phyloP scores from a whole-genome alignment of 2,329 filamentous ascomycete genomes.

The Colletotrichum tropicale region DNA sequence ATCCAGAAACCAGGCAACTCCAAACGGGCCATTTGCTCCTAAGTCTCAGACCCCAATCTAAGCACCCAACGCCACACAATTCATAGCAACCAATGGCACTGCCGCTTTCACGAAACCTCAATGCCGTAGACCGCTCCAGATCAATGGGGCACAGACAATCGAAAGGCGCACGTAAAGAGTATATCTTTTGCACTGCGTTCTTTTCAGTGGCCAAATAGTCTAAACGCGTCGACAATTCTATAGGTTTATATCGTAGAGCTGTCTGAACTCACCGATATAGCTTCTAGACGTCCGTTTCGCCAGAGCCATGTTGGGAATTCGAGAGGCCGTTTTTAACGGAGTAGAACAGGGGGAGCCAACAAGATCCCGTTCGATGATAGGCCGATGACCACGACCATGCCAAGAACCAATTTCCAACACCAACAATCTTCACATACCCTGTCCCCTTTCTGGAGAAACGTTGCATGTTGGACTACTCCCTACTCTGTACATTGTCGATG shows the following conservation, averaged over 20 bases:
- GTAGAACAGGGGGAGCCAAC: neutral
- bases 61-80: neutral
- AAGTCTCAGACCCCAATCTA: neutral
- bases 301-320: neutral
- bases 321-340: neutral
- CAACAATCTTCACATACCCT: neutral
- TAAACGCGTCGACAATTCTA: neutral
- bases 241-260: neutral
- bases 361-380: neutral
- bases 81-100: neutral
- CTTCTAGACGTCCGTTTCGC: neutral
- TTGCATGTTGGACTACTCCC: neutral
- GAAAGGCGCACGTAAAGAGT: neutral
- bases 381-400: neutral
- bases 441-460: neutral
- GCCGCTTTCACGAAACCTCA: neutral
- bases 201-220: neutral
- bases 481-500: neutral
- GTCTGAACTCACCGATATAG: neutral
- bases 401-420: neutral
- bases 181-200: neutral
- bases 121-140: neutral
- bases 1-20: neutral
- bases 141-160: neutral
- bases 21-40: neutral